Conservation (phyloP, 805 yeast genomes). For the Nakazawaea ernobii region DNA sequence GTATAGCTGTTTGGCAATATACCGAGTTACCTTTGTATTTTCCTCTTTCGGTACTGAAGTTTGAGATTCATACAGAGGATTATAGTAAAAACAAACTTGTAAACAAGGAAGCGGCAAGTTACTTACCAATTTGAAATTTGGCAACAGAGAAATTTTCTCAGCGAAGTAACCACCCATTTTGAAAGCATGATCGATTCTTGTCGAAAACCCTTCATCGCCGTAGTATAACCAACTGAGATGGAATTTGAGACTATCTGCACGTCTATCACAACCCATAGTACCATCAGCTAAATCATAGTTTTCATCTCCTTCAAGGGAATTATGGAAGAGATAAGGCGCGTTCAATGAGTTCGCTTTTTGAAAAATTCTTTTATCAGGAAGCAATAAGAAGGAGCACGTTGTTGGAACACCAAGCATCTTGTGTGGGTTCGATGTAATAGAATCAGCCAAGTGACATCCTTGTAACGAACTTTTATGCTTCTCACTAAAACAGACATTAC, state of each 20-base stretch:
- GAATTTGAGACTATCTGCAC: slow-evolving; percentile 76
- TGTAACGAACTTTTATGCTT: slow-evolving; percentile 37
- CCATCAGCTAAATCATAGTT: slow-evolving; percentile 79
- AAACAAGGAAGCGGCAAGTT: slow-evolving; percentile 65
- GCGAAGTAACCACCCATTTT: slow-evolving; percentile 61
- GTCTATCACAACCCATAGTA: slow-evolving; percentile 88
- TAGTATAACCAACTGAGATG: slow-evolving; percentile 79
- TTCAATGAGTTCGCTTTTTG: slow-evolving; percentile 67
- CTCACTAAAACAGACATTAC: slow-evolving; percentile 65
- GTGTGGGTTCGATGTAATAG: slow-evolving; percentile 80
- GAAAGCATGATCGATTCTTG: slow-evolving; percentile 70
- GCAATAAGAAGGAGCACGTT: slow-evolving; percentile 65
- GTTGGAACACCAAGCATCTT: slow-evolving; percentile 86
- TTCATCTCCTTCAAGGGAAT: slow-evolving; percentile 41
- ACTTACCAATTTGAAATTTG: slow-evolving; percentile 52
- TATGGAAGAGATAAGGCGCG: slow-evolving; percentile 81
- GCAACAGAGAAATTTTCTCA: slow-evolving; percentile 26
- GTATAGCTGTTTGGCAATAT: slow-evolving; percentile 56
- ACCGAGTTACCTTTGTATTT: slow-evolving; percentile 54
- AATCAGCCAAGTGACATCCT: slow-evolving; percentile 66
- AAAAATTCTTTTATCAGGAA: slow-evolving; percentile 63
- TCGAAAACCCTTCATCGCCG: slow-evolving; percentile 60
- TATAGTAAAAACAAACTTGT: slow-evolving; percentile 78
- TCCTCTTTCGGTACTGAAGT: slow-evolving; percentile 21
- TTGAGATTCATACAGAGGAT: slow-evolving; percentile 29